Evolutionary conservation across 1,139 yeast species (phyloP).

Genomic region (Eremothecium cymbalariae): DNA sequence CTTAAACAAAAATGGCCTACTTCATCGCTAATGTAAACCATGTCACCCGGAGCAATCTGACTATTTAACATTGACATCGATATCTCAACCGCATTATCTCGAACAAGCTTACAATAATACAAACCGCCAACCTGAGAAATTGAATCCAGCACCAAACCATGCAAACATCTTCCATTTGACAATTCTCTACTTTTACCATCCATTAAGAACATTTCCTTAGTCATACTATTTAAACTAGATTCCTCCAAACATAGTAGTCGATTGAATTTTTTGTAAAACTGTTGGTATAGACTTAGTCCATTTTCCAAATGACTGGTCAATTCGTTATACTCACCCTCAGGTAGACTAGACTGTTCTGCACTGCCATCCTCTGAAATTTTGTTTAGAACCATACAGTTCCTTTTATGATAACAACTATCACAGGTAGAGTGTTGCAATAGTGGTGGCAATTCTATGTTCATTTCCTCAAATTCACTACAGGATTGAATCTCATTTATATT

Average conservation of each 20-base stretch:
- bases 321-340: constrained; percentile 38
- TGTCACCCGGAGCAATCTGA: constrained; percentile 46
- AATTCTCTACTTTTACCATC: constrained; percentile 51
- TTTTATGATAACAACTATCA: constrained; percentile 54
- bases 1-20: constrained; percentile 69
- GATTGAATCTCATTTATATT: constrained; percentile 34
- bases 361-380: constrained; percentile 51
- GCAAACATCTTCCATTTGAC: constrained; percentile 49
- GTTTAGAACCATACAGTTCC: constrained; percentile 64
- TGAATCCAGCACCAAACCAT: constrained; percentile 36
- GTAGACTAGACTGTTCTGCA: constrained; percentile 40
- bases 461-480: constrained; percentile 6
- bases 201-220: constrained; percentile 55
- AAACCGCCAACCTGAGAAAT: constrained; percentile 30
- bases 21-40: constrained; percentile 71
- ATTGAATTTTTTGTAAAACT: constrained; percentile 69
- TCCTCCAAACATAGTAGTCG: constrained; percentile 68
- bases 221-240: constrained; percentile 43
- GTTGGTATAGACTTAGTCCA: constrained; percentile 18
- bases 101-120: constrained; percentile 43
- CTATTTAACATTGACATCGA: constrained; percentile 32
- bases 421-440: constrained; percentile 51
- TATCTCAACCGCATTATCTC: constrained; percentile 23
- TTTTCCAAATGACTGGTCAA: constrained; percentile 44
- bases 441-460: constrained; percentile 53